A percentile compares a stretch with the other conserved stretches of the same genome.
These are phyloP conservation scores for Trichothecium roseum DNA, from an alignment of 2,329 filamentous ascomycete genomes.

Conservation along the genomic window DNA sequence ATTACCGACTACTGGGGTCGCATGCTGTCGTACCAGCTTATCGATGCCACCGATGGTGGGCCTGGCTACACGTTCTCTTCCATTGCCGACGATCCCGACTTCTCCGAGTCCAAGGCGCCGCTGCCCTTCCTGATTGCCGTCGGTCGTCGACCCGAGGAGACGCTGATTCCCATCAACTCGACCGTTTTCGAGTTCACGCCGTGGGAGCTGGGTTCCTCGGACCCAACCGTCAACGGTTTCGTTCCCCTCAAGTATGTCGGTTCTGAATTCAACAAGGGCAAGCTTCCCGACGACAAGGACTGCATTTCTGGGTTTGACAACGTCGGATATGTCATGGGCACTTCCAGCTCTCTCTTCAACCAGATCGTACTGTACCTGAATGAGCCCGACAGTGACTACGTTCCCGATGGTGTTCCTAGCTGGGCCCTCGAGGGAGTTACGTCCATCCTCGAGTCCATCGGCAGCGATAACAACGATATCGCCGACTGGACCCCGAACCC, in stretches of 20 bases:
- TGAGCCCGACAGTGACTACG: slow-evolving; percentile 31
- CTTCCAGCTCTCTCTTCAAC: slow-evolving; percentile 75
- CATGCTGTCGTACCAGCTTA: slow-evolving; percentile 74
- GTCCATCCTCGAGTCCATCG: slow-evolving; percentile 43
- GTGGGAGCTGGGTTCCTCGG: slow-evolving; percentile 57
- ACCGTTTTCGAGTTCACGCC: slow-evolving; percentile 57
- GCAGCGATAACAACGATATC: slow-evolving; percentile 58
- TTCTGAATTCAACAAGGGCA: slow-evolving; percentile 44
- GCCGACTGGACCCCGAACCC: slow-evolving; percentile 59
- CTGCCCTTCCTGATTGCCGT: slow-evolving; percentile 41
- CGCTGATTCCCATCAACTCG: slow-evolving; percentile 39
- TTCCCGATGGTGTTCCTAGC: slow-evolving; percentile 36
- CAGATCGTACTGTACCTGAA: slow-evolving; percentile 57
- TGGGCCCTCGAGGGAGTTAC: slow-evolving; percentile 33
- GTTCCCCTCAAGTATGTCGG: slow-evolving; percentile 49
- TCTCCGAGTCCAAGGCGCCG: slow-evolving; percentile 30
- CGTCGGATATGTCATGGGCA: slow-evolving; percentile 71
- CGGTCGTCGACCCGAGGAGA: slow-evolving; percentile 31
- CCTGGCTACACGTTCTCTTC: slow-evolving; percentile 75
- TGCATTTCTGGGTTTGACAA: slow-evolving; percentile 63
- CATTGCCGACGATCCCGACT: slow-evolving; percentile 31
- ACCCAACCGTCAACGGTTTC: slow-evolving; percentile 49
- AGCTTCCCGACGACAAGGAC: slow-evolving; percentile 28
- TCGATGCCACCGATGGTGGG: slow-evolving; percentile 66
- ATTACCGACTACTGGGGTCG: slow-evolving; percentile 88